Evolutionary conservation across 2,329 filamentous ascomycete species (phyloP).

Genomic region (Saccharata proteae): DNA sequence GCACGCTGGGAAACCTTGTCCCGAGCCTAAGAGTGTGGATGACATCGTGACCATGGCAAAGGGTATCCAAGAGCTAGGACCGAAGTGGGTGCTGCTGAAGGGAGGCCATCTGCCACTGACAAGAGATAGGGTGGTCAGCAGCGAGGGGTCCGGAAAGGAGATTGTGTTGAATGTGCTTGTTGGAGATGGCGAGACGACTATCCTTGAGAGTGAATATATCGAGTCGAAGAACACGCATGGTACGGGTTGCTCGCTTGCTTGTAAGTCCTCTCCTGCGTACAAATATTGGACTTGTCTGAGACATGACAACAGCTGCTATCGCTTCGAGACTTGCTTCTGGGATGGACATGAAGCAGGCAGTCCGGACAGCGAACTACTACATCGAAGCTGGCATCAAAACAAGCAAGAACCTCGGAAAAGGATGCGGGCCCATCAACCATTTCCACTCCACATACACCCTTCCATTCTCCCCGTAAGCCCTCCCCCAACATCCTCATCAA

Average conservation of each 20-base stretch:
- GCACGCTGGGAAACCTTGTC: constrained; percentile 28
- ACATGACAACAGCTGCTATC: constrained; percentile 47
- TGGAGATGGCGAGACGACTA: constrained; percentile 44
- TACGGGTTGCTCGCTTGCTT: constrained; percentile 87
- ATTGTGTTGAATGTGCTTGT: constrained; percentile 68
- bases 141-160: constrained; percentile 45
- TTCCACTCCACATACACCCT: constrained; percentile 60
- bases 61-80: constrained; percentile 54
- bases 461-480: constrained; percentile 52
- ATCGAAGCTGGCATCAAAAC: constrained; percentile 59
- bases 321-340: constrained; percentile 59
- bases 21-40: constrained; percentile 44
- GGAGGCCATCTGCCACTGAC: constrained; percentile 80
- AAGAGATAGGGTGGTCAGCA: constrained; percentile 47
- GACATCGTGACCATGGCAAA: constrained; percentile 60
- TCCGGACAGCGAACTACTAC: constrained; percentile 58
- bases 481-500: not conserved
- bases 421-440: constrained; percentile 64
- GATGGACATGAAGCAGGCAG: constrained; percentile 44
- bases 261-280: constrained; percentile 37
- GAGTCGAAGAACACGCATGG: constrained; percentile 77
- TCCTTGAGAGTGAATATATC: constrained; percentile 60
- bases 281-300: not conserved
- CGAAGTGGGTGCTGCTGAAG: constrained; percentile 74
- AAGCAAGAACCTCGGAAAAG: constrained; percentile 50